Evolutionary conservation across 495 filamentous ascomycete genomes (phyloP).

Genomic region (Letharia columbiana): DNA sequence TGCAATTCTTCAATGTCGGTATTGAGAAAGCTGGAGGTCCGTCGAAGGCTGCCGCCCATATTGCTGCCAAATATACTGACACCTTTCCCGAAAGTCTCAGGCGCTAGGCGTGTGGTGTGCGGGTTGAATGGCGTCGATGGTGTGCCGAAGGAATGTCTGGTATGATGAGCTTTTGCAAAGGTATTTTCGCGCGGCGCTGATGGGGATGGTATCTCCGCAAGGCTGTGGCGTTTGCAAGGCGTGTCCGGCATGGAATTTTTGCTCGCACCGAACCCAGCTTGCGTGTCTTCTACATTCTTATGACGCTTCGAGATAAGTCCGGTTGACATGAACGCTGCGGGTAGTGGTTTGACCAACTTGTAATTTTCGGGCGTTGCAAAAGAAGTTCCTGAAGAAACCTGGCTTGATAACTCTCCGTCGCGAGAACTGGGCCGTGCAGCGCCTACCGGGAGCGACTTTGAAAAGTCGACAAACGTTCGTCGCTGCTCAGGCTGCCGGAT

Average conservation of each 20-base stretch:
- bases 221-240: conserved; percentile 76
- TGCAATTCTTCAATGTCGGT: conserved; percentile 61
- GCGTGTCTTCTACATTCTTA: conserved; percentile 49
- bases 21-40: conserved; percentile 68
- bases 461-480: conserved; percentile 56
- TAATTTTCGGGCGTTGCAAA: conserved; percentile 80
- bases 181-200: conserved; percentile 46
- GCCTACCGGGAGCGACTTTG: conserved; percentile 70
- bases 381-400: conserved; percentile 44
- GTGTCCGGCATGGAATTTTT: conserved; percentile 74
- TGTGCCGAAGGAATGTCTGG: conserved; percentile 55
- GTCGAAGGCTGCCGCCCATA: conserved; percentile 42
- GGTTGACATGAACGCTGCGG: conserved; percentile 86
- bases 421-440: conserved; percentile 40
- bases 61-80: conserved; percentile 59
- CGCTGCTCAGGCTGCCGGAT: conserved; percentile 45
- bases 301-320: conserved; percentile 84
- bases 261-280: conserved; percentile 35
- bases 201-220: conserved; percentile 54
- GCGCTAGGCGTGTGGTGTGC: conserved; percentile 35
- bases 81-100: conserved; percentile 56
- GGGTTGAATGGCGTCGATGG: conserved; percentile 57
- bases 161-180: conserved; percentile 44
- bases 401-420: conserved; percentile 31
- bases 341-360: conserved; percentile 71